These are phyloP conservation scores for Phytophthora kernoviae DNA, from an alignment of 352 stramenopile genomes.

Conservation along the genomic window DNA sequence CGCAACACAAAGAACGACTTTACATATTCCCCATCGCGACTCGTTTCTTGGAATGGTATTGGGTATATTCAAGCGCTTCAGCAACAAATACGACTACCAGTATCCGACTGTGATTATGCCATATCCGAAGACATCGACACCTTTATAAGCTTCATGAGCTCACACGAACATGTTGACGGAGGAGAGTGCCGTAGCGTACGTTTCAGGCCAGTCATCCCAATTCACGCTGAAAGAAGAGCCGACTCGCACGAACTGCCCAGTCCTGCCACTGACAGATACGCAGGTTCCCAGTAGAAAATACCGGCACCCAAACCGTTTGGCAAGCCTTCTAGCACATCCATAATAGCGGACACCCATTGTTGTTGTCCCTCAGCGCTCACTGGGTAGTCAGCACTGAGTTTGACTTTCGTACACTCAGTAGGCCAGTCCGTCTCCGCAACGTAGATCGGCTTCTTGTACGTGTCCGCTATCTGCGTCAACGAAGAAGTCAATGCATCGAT, in stretches of 20 bases:
- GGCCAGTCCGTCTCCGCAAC: constrained; percentile 40
- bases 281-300: constrained; percentile 44
- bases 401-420: constrained; percentile 20
- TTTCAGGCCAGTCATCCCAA: constrained; percentile 28
- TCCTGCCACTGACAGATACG: constrained; percentile 22
- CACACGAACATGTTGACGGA: constrained; percentile 29
- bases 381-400: constrained; percentile 31
- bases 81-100: constrained; percentile 6
- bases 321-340: constrained; percentile 26
- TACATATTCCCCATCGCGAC: constrained; percentile 5
- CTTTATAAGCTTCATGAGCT: constrained; percentile 8
- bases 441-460: constrained; percentile 38
- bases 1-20: background rate
- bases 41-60: constrained; percentile 4
- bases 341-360: constrained; percentile 33
- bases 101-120: no score
- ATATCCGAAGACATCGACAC: no score
- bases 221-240: constrained; percentile 40
- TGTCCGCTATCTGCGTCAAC: constrained; percentile 29
- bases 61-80: background rate
- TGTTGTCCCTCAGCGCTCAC: constrained; percentile 32
- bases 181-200: constrained; percentile 31
- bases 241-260: constrained; percentile 38
- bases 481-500: constrained; percentile 33
- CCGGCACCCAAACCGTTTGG: constrained; percentile 27